These are phyloP conservation scores for Colletotrichum spinosum DNA, from an alignment of 2,329 filamentous ascomycete species.

Conservation along the genomic window DNA sequence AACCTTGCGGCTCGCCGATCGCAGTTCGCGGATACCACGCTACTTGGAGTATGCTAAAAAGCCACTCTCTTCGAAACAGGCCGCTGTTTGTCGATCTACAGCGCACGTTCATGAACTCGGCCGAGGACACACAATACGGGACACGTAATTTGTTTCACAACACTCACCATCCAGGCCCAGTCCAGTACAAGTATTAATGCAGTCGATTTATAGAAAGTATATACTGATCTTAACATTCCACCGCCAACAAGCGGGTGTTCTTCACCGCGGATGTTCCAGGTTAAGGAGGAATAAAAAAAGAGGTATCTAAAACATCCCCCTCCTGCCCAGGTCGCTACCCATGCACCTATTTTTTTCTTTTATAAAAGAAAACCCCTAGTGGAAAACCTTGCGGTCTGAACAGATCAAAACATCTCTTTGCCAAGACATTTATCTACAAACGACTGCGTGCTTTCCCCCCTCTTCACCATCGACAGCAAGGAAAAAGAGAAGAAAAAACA, in stretches of 20 bases:
- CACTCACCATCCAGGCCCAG: neutral
- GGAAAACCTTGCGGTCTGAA: constrained; percentile 24
- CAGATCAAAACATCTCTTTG: constrained; percentile 2
- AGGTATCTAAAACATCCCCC: constrained; percentile 25
- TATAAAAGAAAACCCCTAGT: neutral
- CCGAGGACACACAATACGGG: too few relatives aligned
- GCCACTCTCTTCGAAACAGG: too few relatives aligned
- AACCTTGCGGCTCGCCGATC: too few relatives aligned
- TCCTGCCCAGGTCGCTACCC: constrained; percentile 7
- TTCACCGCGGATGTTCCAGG: neutral
- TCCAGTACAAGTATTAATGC: constrained; percentile 7
- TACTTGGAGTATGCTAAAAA: neutral
- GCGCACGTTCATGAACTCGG: too few relatives aligned
- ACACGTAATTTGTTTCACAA: neutral
- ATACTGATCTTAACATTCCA: constrained; percentile 2
- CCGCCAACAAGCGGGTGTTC: neutral
- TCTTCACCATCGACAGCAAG: neutral
- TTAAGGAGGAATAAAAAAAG: constrained; percentile 10
- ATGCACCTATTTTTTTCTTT: neutral
- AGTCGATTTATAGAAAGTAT: constrained; percentile 11
- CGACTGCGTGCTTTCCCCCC: constrained; percentile 12
- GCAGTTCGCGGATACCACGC: too few relatives aligned
- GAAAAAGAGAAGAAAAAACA: constrained; percentile 12
- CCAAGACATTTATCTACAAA: neutral
- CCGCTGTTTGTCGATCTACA: too few relatives aligned